A percentile compares a stretch with the other conserved stretches of the same genome.
Evolutionary conservation across 768 basidiomycete genomes (phyloP).

Genomic region (Lanmaoa pseudosensibilis): DNA sequence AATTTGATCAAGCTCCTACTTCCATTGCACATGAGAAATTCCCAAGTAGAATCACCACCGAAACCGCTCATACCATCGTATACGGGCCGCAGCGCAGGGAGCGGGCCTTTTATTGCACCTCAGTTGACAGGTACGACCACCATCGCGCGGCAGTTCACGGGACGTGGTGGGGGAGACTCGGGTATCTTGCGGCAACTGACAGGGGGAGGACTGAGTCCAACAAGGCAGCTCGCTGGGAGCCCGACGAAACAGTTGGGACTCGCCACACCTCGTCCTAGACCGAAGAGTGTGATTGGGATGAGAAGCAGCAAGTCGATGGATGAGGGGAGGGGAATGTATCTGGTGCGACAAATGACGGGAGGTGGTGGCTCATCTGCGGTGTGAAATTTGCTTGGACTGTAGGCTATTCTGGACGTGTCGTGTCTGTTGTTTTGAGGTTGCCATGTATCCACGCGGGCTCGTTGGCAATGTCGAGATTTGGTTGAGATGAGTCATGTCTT

Average conservation of each 20-base stretch:
- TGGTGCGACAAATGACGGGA: conserved; percentile 80
- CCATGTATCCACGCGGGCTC: conserved; percentile 18
- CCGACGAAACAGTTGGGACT: conserved; percentile 69
- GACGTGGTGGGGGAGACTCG: conserved; percentile 43
- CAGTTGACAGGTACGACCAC: conserved; percentile 73
- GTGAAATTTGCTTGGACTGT: conserved; percentile 13
- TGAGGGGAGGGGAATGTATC: conserved; percentile 67
- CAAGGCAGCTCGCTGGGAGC: conserved; percentile 61
- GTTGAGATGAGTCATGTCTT: conserved; percentile 5
- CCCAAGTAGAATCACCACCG: conserved; percentile 54
- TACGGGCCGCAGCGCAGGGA: conserved; percentile 38
- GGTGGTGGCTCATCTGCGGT: conserved; percentile 30
- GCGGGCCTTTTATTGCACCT: conserved; percentile 38
- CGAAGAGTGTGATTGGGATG: conserved; percentile 78
- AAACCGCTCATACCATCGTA: conserved; percentile 47
- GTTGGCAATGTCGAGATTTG: conserved; percentile 10
- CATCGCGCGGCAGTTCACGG: conserved; percentile 74
- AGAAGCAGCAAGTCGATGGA: conserved; percentile 61
- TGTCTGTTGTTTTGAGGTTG: conserved; percentile 5
- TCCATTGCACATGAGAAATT: conserved; percentile 45
- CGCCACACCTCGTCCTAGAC: conserved; percentile 51
- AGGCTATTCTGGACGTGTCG: neutral
- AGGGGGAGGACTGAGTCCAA: conserved; percentile 65
- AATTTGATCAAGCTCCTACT: conserved; percentile 51
- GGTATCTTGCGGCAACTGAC: conserved; percentile 56